Conservation (phyloP, 192 early-diverging fungal genomes). For the Coemansia sp. region DNA sequence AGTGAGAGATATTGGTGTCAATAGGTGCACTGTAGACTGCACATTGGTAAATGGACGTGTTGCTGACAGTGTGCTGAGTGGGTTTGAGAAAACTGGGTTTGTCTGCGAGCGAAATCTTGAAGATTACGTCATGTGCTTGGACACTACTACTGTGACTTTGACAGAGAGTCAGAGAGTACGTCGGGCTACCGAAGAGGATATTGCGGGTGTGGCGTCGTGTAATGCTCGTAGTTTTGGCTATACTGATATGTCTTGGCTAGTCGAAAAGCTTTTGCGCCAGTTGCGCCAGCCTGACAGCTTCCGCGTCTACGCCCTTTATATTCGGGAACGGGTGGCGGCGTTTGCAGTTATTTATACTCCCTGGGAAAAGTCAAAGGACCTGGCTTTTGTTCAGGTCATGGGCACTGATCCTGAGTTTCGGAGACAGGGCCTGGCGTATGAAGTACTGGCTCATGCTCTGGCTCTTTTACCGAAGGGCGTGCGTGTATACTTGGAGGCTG, state of each 20-base stretch:
- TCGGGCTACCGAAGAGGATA: neutral
- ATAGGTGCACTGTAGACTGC: constrained; percentile 30
- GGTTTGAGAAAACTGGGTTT: constrained; percentile 19
- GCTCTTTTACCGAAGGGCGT: neutral
- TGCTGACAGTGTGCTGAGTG: neutral
- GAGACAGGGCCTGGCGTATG: constrained; percentile 17
- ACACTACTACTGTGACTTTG: neutral
- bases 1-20: neutral
- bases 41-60: constrained; percentile 15
- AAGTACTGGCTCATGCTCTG: constrained; percentile 12
- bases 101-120: constrained; percentile 12
- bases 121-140: constrained; percentile 22
- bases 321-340: neutral
- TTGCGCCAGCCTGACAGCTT: constrained; percentile 8
- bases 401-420: constrained; percentile 15
- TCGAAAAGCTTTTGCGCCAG: constrained; percentile 24
- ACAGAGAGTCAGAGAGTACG: neutral
- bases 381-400: constrained; percentile 20
- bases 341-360: constrained; percentile 24
- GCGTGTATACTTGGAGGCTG: constrained; percentile 26
- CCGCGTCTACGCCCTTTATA: neutral
- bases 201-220: constrained; percentile 11
- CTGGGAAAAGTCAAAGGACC: constrained; percentile 14
- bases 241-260: constrained; percentile 20
- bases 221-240: constrained; percentile 27